Conservation (phyloP, 768 basidiomycete genomes). For the Russula brevipes region DNA sequence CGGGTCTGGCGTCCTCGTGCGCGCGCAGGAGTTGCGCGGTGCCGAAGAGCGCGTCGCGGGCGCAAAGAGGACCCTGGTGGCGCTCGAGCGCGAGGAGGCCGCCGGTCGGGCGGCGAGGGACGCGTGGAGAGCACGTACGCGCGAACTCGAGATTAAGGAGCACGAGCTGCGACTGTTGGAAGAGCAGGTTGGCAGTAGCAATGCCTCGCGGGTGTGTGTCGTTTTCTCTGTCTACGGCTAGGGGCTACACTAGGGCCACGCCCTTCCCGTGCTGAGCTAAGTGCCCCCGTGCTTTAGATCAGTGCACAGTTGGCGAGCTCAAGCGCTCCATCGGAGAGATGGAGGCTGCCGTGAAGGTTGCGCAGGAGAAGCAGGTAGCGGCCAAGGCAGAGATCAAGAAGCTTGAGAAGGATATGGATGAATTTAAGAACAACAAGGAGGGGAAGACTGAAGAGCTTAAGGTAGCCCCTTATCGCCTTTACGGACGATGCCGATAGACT, state of each 20-base stretch:
- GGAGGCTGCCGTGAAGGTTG: constrained; percentile 50
- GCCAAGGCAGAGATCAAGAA: constrained; percentile 77
- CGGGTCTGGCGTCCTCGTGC: constrained; percentile 65
- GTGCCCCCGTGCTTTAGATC: constrained; percentile 47
- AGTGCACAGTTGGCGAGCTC: constrained; percentile 71
- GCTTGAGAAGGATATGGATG: constrained; percentile 94
- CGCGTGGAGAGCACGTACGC: constrained; percentile 51
- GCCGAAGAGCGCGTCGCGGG: constrained; percentile 55
- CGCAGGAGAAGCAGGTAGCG: constrained; percentile 70
- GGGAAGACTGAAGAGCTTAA: constrained; percentile 94
- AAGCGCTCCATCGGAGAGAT: constrained; percentile 61
- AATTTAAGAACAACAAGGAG: constrained; percentile 98
- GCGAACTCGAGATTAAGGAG: constrained; percentile 82
- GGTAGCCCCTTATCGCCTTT: constrained; percentile 36
- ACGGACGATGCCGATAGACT: neutral
- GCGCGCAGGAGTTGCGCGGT: constrained; percentile 75
- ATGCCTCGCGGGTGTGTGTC: constrained; percentile 71
- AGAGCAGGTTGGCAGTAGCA: constrained; percentile 83
- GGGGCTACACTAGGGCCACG: no score
- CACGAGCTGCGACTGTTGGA: constrained; percentile 80
- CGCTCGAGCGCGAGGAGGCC: constrained; percentile 52
- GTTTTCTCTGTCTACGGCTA: neutral
- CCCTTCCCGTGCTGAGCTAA: neutral
- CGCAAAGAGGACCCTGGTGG: constrained; percentile 44
- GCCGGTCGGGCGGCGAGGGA: constrained; percentile 49